Conservation (phyloP, 2,329 filamentous ascomycete genomes). For the Aspergillus felis region DNA sequence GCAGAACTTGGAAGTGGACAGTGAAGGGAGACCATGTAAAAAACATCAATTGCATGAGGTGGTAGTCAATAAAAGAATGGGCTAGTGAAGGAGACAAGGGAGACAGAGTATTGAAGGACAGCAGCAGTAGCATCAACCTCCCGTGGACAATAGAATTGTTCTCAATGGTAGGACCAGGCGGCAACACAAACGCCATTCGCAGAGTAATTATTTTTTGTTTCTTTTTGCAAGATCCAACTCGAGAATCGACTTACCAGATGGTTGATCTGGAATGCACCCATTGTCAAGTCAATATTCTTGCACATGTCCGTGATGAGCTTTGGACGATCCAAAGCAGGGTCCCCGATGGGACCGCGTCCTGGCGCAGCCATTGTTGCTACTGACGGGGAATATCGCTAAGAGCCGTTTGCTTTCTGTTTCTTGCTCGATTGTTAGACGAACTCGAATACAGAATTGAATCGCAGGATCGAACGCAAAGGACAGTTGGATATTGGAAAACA, state of each 20-base stretch:
- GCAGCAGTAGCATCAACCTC: not conserved
- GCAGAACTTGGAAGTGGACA: not conserved
- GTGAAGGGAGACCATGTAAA: not conserved
- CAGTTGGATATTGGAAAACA: not conserved
- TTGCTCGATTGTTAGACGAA: not conserved
- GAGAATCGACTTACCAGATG: conserved; percentile 19
- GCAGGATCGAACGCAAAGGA: not conserved
- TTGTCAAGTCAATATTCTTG: conserved; percentile 21
- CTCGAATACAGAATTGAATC: not conserved
- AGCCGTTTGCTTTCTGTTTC: not conserved
- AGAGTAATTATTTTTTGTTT: not conserved
- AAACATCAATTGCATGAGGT: not conserved
- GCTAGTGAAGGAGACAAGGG: not conserved
- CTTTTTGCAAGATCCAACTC: not conserved
- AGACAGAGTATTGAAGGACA: not conserved
- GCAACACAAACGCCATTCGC: not conserved
- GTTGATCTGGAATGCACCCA: conserved; percentile 19
- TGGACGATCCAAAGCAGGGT: conserved; percentile 21
- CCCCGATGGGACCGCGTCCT: conserved; percentile 1
- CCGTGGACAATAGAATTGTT: not conserved
- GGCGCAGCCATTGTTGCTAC: conserved; percentile 2
- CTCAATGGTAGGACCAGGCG: not conserved
- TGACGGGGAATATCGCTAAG: not conserved
- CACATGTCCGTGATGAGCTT: conserved; percentile 19
- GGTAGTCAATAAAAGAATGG: not conserved